Evolutionary conservation across 164 flowering plant genomes (phyloP).

Genomic region (Hamamelis virginiana): DNA sequence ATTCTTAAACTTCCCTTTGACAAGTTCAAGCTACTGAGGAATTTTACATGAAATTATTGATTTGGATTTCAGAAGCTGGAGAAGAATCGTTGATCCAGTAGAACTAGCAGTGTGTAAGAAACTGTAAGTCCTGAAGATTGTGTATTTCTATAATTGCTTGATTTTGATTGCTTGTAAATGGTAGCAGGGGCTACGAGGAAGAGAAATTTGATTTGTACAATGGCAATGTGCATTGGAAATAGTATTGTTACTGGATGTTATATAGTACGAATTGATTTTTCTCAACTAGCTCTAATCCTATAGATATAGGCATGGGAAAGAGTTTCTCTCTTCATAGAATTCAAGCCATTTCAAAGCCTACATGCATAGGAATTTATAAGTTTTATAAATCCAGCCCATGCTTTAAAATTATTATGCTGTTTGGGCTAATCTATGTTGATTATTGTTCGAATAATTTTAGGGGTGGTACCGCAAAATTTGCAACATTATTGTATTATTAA

Average conservation of each 20-base stretch:
- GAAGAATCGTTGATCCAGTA: conserved; percentile 36
- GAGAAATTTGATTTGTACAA: background rate
- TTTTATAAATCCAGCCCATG: background rate
- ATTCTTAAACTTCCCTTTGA: background rate
- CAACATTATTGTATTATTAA: background rate
- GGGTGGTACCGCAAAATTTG: background rate
- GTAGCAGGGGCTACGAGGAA: background rate
- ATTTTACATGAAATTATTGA: conserved; percentile 1
- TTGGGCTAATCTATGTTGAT: background rate
- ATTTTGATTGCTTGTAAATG: background rate
- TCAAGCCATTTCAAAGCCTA: background rate
- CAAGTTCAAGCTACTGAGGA: background rate
- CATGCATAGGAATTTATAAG: too few relatives aligned
- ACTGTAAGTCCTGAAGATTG: conserved; percentile 5
- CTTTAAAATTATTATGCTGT: background rate
- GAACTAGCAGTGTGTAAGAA: background rate
- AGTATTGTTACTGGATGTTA: background rate
- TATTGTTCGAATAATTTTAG: background rate
- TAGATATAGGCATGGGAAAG: background rate
- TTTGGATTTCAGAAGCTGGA: conserved; percentile 42
- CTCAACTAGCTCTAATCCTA: background rate
- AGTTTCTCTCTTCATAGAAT: background rate
- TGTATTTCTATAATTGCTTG: background rate
- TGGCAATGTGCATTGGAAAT: background rate
- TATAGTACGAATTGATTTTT: background rate